Percentiles rank a stretch among this genome's conserved stretches.
phyloP scores from a whole-genome alignment of 805 yeast genomes.

The Yarrowia sp. region DNA sequence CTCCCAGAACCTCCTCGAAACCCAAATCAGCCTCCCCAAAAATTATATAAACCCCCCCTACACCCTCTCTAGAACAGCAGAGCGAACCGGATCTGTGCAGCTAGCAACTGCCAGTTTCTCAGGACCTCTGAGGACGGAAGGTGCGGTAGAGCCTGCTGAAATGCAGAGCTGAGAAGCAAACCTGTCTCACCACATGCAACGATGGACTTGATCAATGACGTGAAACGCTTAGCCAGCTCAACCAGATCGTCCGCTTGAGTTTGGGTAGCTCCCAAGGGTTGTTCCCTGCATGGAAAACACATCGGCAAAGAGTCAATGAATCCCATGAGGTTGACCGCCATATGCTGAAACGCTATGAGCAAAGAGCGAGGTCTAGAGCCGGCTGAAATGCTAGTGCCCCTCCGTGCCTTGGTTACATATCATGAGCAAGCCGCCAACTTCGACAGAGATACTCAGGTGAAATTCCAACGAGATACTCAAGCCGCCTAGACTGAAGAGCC shows the following conservation, averaged over 20 bases:
- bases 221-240: constrained; percentile 12
- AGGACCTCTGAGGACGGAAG: constrained; percentile 8
- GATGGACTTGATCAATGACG: neutral
- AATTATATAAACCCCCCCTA: constrained; percentile 11
- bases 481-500: constrained; percentile 22
- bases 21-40: neutral
- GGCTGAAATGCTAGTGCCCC: constrained; percentile 19
- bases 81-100: constrained; percentile 16
- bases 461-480: constrained; percentile 11
- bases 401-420: constrained; percentile 2
- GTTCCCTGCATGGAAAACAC: constrained; percentile 10
- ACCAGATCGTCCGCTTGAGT: constrained; percentile 17
- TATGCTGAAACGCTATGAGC: constrained; percentile 7
- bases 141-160: constrained; percentile 20
- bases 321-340: constrained; percentile 7
- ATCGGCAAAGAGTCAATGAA: constrained; percentile 16
- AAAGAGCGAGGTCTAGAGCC: constrained; percentile 17
- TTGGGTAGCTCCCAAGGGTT: constrained; percentile 20
- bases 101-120: constrained; percentile 9
- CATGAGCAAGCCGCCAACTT: constrained; percentile 11
- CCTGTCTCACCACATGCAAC: constrained; percentile 12
- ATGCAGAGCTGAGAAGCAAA: constrained; percentile 18
- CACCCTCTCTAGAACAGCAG: neutral
- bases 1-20: neutral
- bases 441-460: constrained; percentile 1